Evolutionary conservation across 1,139 yeast species (phyloP), one percentile per base, ranked within the genome.

Genomic region (Lipomyces yarrowii): DNA sequence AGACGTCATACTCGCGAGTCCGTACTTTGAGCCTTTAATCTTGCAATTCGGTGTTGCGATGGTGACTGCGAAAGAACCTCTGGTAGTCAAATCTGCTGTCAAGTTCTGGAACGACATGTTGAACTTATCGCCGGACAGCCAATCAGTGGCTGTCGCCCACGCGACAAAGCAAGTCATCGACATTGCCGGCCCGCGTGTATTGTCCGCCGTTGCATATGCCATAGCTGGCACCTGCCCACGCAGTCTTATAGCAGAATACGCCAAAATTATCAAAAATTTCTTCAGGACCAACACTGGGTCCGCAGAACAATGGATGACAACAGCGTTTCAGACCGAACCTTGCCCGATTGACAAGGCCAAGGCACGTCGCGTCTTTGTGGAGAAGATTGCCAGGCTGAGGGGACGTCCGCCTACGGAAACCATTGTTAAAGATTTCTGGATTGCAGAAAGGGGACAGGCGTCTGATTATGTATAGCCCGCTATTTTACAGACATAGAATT

Each of bases 321-420:
- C 13, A 3, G 46, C 42, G 13, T 48, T 65, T 30, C 26, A 7
- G 4, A 21, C 2, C 42, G n/a, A 21, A 3, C 2, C 13, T 13
- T 32, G 30, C 35, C 21, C 15, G 32, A 10, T 32, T 7, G 39
- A 56, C 30, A 56, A 57, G 55, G 18, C 15, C 26, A 55, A 13
- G 15, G 62, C 26, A 33, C 18, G 62, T 32, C 15, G 18, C 7
- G 3, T 54, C n/a, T 63, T 65, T 56, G 57, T 65, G 48, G 64
- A 59, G 57, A 65, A 65, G 56, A n/a, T 66, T 11, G 42, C 55
- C 1, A 32, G 65, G 33, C 55, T 66, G 60, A 33, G 69, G 48
- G 69, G 69, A 6, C 30, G 62, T 10, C 65, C 69, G 23, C 69
- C 69, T 13, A 65, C 69, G 8, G 69, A 66, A 42, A 66, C 61